Conservation (phyloP, 1,284 basidiomycete genomes). For the Inonotus obliquus region DNA sequence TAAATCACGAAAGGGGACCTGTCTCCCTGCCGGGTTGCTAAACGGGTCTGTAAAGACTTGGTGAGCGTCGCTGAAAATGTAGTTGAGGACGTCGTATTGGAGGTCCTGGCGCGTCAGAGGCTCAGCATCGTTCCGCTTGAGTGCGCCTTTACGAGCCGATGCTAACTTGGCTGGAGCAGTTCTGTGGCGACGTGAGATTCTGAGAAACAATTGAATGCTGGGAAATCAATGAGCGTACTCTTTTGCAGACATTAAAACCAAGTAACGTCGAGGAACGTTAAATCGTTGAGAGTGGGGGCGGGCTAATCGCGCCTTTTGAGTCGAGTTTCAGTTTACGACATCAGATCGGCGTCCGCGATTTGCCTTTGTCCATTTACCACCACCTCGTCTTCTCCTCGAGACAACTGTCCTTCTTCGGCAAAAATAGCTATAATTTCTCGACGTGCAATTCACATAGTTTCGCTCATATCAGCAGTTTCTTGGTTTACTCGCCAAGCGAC, state of each 20-base stretch:
- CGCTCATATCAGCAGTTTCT: background rate
- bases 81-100: slow-evolving; percentile 78
- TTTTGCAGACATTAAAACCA: background rate
- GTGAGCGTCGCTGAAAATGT: slow-evolving; percentile 69
- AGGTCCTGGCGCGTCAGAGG: slow-evolving; percentile 77
- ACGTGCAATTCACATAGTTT: background rate
- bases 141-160: background rate
- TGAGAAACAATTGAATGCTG: background rate
- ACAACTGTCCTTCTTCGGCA: no score
- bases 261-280: background rate
- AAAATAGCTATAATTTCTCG: no score
- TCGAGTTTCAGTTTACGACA: background rate
- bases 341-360: background rate
- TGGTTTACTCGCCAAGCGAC: background rate
- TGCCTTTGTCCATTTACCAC: no score
- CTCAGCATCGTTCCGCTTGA: slow-evolving; percentile 51
- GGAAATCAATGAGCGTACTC: background rate
- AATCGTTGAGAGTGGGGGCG: background rate
- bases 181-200: background rate
- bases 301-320: background rate
- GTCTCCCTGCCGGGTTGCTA: slow-evolving; percentile 42
- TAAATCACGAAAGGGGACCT: slow-evolving; percentile 77
- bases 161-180: background rate
- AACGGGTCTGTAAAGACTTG: slow-evolving; percentile 68
- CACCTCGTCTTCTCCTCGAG: no score